Percentiles rank a stretch among this genome's conserved stretches.
phyloP scores from a whole-genome alignment of 306 rosid species.

The Cicer judaicum region DNA sequence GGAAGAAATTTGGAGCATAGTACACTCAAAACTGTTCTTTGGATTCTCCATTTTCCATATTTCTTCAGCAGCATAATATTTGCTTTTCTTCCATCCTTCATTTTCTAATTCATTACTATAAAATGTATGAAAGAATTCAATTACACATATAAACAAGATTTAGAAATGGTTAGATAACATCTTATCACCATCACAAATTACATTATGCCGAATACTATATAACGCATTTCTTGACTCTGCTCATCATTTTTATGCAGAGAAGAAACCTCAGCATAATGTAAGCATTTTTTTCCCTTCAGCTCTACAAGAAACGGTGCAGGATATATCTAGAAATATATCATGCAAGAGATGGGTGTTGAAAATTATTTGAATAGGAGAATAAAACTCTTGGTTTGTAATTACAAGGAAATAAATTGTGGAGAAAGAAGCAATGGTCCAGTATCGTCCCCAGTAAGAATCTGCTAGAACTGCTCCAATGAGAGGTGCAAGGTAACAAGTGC shows the following conservation, averaged over 20 bases:
- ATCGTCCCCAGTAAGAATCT: slow-evolving; percentile 99
- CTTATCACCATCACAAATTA: slow-evolving; percentile 18
- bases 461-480: slow-evolving; percentile 94
- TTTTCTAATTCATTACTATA: background rate
- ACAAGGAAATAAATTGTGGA: slow-evolving; percentile 83
- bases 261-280: background rate
- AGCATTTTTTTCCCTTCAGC: slow-evolving; percentile 10
- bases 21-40: slow-evolving; percentile 20
- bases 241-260: slow-evolving; percentile 8
- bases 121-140: slow-evolving; percentile 31
- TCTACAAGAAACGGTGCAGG: slow-evolving; percentile 25
- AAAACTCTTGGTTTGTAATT: slow-evolving; percentile 43
- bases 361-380: slow-evolving; percentile 21
- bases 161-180: slow-evolving; percentile 1
- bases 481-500: slow-evolving; percentile 97
- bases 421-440: slow-evolving; percentile 92
- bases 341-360: slow-evolving; percentile 15
- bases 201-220: slow-evolving; percentile 18
- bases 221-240: slow-evolving; percentile 27
- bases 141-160: slow-evolving; percentile 1
- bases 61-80: background rate
- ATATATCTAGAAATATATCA: slow-evolving; percentile 34
- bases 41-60: background rate
- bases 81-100: slow-evolving; percentile 35
- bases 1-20: slow-evolving; percentile 32